Evolutionary conservation across 139 green algal species (phyloP), one percentile per base, ranked within the genome.

Genomic region (Haematococcus lacustris): DNA sequence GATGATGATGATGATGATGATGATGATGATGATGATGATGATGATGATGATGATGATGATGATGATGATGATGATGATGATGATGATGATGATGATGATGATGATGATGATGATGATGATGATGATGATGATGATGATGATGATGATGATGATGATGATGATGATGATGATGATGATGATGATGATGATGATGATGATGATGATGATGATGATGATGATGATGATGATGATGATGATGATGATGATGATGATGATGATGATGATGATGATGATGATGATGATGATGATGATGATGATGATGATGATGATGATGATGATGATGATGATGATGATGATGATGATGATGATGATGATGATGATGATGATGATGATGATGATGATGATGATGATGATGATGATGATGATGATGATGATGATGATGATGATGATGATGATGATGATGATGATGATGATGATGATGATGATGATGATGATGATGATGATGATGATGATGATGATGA

Each of bases 1-100:
- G 47, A 59, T 59, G 47, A 59, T 59, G 47, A 59, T 59, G 47
- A 59, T 59, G 47, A 59, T 59, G 47, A 59, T 59, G 47, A 59
- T 59, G 47, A 59, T 59, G 47, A 59, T 59, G 47, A 59, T 59
- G 47, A 59, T 59, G 47, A 59, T 59, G 47, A 59, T 59, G 47
- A 59, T 59, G 47, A 59, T 59, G 47, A 59, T 59, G 47, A 59
- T 59, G 47, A 59, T 59, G 47, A 59, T 59, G 47, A 59, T 59
- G 47, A 59, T 59, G 47, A 59, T 59, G 47, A 59, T 59, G 47
- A 59, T 59, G 47, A 59, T 59, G 47, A 59, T 59, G 47, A 59
- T 59, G 47, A 59, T 59, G 47, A 59, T 59, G 47, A 59, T 59
- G 47, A 59, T 59, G 47, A 59, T 59, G 47, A 59, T 59, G 47